Conservation (phyloP, 2,329 filamentous ascomycete species). For the Colletotrichum graminicola region DNA sequence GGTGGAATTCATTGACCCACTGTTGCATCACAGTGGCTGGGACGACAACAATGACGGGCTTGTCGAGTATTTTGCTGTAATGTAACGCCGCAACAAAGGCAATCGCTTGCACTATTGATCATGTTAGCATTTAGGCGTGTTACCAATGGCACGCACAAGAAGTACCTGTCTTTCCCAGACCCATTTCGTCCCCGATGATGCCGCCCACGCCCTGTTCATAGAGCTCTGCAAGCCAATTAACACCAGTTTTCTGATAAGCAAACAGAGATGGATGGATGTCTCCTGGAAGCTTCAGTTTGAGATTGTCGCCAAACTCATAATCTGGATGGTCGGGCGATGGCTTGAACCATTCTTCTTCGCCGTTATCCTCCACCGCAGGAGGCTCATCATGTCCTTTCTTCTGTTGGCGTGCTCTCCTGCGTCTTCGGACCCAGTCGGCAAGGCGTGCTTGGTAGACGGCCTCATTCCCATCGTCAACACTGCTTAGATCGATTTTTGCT, state of each 20-base stretch:
- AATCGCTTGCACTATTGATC: constrained; percentile 64
- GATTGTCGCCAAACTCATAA: constrained; percentile 78
- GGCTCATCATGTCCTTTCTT: constrained; percentile 50
- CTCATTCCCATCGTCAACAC: constrained; percentile 91
- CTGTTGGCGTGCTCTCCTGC: constrained; percentile 57
- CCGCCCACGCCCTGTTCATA: constrained; percentile 91
- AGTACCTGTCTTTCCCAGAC: constrained; percentile 85
- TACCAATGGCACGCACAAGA: background rate
- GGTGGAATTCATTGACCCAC: constrained; percentile 98
- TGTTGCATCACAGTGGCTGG: constrained; percentile 96
- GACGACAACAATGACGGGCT: constrained; percentile 91
- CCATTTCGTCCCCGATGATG: constrained; percentile 98
- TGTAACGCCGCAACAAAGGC: constrained; percentile 91
- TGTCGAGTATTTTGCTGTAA: constrained; percentile 86
- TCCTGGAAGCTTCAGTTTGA: constrained; percentile 85
- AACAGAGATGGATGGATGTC: constrained; percentile 95
- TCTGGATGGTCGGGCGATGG: constrained; percentile 88
- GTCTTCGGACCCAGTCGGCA: constrained; percentile 76
- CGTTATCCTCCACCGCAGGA: constrained; percentile 58
- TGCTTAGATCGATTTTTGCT: constrained; percentile 62
- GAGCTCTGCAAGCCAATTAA: constrained; percentile 95
- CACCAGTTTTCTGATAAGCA: constrained; percentile 96
- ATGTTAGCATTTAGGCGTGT: constrained; percentile 25
- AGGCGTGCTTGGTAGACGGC: constrained; percentile 81
- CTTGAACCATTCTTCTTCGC: constrained; percentile 79